These are phyloP conservation scores for Globisporangium splendens DNA, from an alignment of 352 stramenopile species.

Conservation along the genomic window DNA sequence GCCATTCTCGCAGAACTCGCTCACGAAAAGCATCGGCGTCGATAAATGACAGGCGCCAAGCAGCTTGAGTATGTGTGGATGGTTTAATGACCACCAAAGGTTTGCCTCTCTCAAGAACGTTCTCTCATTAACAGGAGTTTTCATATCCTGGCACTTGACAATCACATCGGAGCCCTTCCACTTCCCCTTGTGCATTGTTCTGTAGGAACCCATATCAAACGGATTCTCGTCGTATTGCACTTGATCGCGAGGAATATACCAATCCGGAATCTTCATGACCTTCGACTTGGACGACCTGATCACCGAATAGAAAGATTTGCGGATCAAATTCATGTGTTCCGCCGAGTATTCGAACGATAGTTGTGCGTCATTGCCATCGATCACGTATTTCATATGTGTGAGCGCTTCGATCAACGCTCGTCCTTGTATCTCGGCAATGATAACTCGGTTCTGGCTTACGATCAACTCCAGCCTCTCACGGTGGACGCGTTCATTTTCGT, in stretches of 20 bases:
- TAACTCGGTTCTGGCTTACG: no score
- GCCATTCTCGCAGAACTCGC: background rate
- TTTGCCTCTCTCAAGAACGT: slow-evolving; percentile 9
- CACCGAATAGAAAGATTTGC: no score
- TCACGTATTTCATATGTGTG: no score
- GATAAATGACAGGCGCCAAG: no score
- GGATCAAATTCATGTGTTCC: no score
- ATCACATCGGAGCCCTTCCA: slow-evolving; percentile 10
- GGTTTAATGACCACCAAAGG: background rate
- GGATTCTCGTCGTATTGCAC: background rate
- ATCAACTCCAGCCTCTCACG: no score
- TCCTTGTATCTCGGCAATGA: no score
- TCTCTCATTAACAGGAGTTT: background rate
- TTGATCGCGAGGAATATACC: slow-evolving; percentile 12
- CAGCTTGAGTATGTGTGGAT: background rate
- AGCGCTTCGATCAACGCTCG: no score
- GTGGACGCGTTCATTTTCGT: no score
- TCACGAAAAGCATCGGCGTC: background rate
- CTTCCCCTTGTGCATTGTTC: slow-evolving; percentile 8
- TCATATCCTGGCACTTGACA: slow-evolving; percentile 5
- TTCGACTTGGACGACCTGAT: no score
- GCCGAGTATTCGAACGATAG: no score
- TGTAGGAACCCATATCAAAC: slow-evolving; percentile 8
- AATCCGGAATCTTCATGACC: background rate
- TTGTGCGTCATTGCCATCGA: no score